phyloP scores from a whole-genome alignment of 768 basidiomycete genomes.

The Boletus rubroflammeus region DNA sequence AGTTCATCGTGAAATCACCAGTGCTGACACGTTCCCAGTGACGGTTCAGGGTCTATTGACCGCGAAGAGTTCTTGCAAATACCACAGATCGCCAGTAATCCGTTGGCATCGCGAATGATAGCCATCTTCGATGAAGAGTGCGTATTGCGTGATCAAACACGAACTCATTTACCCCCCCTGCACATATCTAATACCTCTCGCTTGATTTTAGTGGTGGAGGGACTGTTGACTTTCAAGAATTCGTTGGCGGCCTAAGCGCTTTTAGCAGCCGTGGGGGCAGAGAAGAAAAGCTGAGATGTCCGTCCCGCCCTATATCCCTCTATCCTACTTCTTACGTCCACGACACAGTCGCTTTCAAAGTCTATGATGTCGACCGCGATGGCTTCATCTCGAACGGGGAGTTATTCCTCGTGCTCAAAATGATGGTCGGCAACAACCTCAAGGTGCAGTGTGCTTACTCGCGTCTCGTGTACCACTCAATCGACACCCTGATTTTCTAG shows the following conservation, averaged over 20 bases:
- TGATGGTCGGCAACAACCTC: constrained; percentile 99
- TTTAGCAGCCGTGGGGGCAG: constrained; percentile 96
- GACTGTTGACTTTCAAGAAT: constrained; percentile 98
- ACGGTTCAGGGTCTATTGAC: constrained; percentile 97
- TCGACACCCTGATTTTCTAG: constrained; percentile 36
- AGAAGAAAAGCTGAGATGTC: constrained; percentile 95
- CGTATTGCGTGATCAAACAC: constrained; percentile 35
- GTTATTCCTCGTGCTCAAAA: constrained; percentile 96
- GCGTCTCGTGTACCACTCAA: background rate
- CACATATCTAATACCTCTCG: background rate
- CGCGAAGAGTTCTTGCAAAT: constrained; percentile 98
- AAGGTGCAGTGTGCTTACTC: constrained; percentile 53
- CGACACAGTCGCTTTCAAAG: constrained; percentile 93
- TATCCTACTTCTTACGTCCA: background rate
- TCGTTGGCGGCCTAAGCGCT: constrained; percentile 95
- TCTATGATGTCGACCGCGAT: constrained; percentile 98
- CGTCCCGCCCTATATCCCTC: constrained; percentile 30
- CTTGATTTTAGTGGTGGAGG: constrained; percentile 76
- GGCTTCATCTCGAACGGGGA: constrained; percentile 98
- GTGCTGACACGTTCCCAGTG: constrained; percentile 42
- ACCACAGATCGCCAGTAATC: constrained; percentile 98
- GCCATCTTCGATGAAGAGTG: constrained; percentile 99
- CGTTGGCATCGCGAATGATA: constrained; percentile 95
- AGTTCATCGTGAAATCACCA: background rate
- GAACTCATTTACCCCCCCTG: background rate